Percentiles rank a stretch among this genome's conserved stretches.
Evolutionary conservation across 192 early-diverging fungal genomes (phyloP).

Genomic region (Coemansia sp.): DNA sequence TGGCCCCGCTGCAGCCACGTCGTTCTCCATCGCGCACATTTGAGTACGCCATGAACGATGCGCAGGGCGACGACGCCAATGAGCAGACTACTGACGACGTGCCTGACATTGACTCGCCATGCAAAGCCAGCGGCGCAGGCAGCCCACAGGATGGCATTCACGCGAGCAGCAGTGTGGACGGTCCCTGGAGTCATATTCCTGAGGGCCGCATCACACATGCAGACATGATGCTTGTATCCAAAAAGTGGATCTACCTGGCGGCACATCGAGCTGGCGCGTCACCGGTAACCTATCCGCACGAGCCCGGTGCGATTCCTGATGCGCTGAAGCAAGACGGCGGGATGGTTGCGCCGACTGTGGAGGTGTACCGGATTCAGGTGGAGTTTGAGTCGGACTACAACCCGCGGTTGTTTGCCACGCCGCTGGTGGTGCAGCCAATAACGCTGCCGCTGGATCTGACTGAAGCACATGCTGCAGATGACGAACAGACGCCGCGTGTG

Average conservation of each 20-base stretch:
- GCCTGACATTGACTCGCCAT: background rate
- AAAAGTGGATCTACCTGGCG: slow-evolving; percentile 51
- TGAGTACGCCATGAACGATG: background rate
- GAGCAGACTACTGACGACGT: background rate
- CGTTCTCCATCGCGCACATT: background rate
- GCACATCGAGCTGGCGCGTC: slow-evolving; percentile 40
- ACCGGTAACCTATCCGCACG: slow-evolving; percentile 37
- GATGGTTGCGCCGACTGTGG: slow-evolving; percentile 40
- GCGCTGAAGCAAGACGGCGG: slow-evolving; percentile 25
- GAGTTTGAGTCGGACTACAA: slow-evolving; percentile 54
- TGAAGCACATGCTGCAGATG: slow-evolving; percentile 1
- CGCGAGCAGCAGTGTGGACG: slow-evolving; percentile 6
- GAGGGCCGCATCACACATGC: slow-evolving; percentile 47
- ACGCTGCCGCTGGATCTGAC: slow-evolving; percentile 21
- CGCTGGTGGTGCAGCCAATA: slow-evolving; percentile 46
- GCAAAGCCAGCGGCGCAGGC: background rate
- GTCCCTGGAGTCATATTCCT: slow-evolving; percentile 49
- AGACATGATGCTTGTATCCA: slow-evolving; percentile 54
- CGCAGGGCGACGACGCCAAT: background rate
- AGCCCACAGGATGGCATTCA: background rate
- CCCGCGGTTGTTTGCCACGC: slow-evolving; percentile 50
- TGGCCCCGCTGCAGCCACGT: slow-evolving; percentile 33
- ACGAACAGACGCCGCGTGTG: slow-evolving; percentile 13
- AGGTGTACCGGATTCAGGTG: slow-evolving; percentile 50
- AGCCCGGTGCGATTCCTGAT: slow-evolving; percentile 33